A percentile compares a stretch with the other conserved stretches of the same genome.
These are phyloP conservation scores for Zasmidium citrigriseum DNA, from an alignment of 2,329 filamentous ascomycete genomes.

Conservation along the genomic window DNA sequence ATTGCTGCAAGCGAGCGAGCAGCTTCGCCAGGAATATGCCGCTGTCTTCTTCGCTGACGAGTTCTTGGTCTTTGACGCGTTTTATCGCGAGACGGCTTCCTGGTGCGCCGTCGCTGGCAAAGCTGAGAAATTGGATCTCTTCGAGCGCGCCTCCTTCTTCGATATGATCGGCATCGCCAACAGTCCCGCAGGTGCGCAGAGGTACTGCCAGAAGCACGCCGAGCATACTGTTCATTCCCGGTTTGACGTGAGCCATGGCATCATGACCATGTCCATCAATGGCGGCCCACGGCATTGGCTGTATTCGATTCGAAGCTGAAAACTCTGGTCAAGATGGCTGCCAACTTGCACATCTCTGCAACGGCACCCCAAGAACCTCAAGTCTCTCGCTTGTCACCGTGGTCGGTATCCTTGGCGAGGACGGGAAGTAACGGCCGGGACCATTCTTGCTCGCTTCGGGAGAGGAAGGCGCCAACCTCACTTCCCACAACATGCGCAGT, in stretches of 20 bases:
- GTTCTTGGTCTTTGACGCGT: conserved; percentile 11
- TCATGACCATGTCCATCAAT: conserved; percentile 10
- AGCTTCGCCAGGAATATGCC: conserved; percentile 13
- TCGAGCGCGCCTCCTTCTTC: conserved; percentile 7
- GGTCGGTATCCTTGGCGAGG: neutral
- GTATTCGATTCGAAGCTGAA: no score
- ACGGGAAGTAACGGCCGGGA: neutral
- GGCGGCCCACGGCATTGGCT: conserved; percentile 10
- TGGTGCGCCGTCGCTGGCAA: conserved; percentile 13
- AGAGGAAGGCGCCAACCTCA: neutral
- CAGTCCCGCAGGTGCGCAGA: conserved; percentile 19
- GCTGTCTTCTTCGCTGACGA: conserved; percentile 15
- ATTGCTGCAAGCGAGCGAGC: conserved; percentile 12
- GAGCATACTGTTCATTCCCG: conserved; percentile 3
- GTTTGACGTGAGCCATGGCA: conserved; percentile 1
- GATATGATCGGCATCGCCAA: conserved; percentile 12
- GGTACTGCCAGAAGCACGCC: conserved; percentile 9
- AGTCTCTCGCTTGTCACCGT: neutral
- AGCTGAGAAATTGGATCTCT: conserved; percentile 12
- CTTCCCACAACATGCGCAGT: no score
- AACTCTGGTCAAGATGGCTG: neutral
- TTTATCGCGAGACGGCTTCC: conserved; percentile 12
- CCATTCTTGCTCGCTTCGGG: neutral
- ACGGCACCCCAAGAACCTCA: neutral
- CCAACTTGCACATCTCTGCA: neutral